These are phyloP conservation scores for Stentor roeselii DNA, from an alignment of 73 alveolate genomes.

Conservation along the genomic window DNA sequence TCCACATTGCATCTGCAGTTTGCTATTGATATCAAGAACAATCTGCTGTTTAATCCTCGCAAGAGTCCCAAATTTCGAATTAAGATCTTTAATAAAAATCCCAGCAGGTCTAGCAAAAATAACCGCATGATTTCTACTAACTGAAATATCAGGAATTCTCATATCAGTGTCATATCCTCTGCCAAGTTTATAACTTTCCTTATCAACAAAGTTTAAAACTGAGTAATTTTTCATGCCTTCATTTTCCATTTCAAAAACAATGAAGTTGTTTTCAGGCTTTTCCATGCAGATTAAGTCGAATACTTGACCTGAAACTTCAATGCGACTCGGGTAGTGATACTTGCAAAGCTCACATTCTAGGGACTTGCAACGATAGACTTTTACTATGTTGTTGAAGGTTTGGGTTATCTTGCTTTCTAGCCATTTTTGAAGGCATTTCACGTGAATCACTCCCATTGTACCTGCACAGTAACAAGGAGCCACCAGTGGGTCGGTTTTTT, in stretches of 20 bases:
- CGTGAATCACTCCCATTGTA: constrained; percentile 64
- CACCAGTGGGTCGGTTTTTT: constrained; percentile 62
- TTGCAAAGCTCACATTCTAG: constrained; percentile 63
- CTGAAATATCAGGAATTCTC: constrained; percentile 63
- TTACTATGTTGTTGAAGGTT: too few relatives aligned
- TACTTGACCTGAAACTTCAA: constrained; percentile 23
- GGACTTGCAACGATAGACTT: too few relatives aligned
- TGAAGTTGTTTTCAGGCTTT: constrained; percentile 33
- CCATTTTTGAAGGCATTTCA: constrained; percentile 74
- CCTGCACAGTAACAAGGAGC: constrained; percentile 80
- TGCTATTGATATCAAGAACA: too few relatives aligned
- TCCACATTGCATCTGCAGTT: too few relatives aligned
- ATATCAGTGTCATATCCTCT: constrained; percentile 61
- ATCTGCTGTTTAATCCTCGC: too few relatives aligned
- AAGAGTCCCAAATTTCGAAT: constrained; percentile 58
- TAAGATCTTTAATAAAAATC: constrained; percentile 39
- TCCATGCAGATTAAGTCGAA: constrained; percentile 36
- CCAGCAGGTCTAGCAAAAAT: constrained; percentile 35
- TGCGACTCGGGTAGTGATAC: constrained; percentile 37
- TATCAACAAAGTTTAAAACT: too few relatives aligned
- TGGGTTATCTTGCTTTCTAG: constrained; percentile 59
- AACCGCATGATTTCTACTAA: constrained; percentile 64
- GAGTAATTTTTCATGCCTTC: too few relatives aligned
- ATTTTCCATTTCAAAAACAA: constrained; percentile 42
- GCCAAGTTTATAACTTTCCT: too few relatives aligned